Percentiles rank a stretch among this genome's conserved stretches.
phyloP scores from a whole-genome alignment of 1,284 basidiomycete species.

The Tylopilus sp. region DNA sequence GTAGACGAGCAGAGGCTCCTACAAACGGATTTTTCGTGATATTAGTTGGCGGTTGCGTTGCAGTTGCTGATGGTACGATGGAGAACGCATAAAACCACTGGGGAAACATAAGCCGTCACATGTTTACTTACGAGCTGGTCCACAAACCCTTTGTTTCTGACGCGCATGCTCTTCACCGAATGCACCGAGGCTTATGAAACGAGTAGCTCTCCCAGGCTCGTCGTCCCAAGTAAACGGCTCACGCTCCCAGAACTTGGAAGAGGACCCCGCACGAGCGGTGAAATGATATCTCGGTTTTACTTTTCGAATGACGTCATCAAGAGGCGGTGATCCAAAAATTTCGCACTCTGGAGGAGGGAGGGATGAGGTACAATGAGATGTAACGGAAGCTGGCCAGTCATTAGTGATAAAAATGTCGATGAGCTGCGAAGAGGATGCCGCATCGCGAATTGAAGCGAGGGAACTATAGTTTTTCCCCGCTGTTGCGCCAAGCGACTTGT shows the following conservation, averaged over 20 bases:
- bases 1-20: constrained; percentile 35
- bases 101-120: constrained; percentile 7
- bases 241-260: constrained; percentile 84
- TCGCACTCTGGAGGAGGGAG: constrained; percentile 46
- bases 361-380: constrained; percentile 56
- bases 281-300: constrained; percentile 80
- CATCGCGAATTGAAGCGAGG: constrained; percentile 63
- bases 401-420: constrained; percentile 85
- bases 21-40: constrained; percentile 72
- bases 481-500: constrained; percentile 39
- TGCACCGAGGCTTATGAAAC: constrained; percentile 83
- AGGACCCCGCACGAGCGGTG: constrained; percentile 53
- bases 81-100: constrained; percentile 81
- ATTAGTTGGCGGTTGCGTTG: constrained; percentile 56
- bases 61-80: constrained; percentile 43
- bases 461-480: constrained; percentile 51
- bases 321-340: constrained; percentile 48
- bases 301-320: constrained; percentile 64
- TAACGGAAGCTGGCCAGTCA: constrained; percentile 70
- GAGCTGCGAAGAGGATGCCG: constrained; percentile 55
- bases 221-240: constrained; percentile 86
- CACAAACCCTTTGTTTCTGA: constrained; percentile 79
- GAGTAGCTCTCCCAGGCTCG: constrained; percentile 61
- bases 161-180: constrained; percentile 58
- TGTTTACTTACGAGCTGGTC: neutral